These are phyloP conservation scores for Globisporangium lucens DNA, from an alignment of 352 stramenopile species.

Conservation along the genomic window DNA sequence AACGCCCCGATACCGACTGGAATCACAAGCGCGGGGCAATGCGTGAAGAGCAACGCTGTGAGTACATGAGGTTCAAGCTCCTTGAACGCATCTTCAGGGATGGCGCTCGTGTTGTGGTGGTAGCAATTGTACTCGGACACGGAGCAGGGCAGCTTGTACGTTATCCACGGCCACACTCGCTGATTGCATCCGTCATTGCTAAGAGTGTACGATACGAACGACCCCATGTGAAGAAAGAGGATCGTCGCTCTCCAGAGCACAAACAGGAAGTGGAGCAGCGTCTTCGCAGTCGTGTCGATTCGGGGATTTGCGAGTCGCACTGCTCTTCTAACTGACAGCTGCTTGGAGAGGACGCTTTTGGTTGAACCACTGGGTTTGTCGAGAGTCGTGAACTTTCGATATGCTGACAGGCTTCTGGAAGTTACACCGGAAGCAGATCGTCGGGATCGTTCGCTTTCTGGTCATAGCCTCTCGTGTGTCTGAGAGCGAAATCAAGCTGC, in stretches of 20 bases:
- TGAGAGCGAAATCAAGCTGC: slow-evolving; percentile 7
- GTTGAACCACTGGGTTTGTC: background rate
- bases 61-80: slow-evolving; percentile 9
- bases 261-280: slow-evolving; percentile 8
- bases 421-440: background rate
- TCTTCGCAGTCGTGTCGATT: slow-evolving; percentile 5
- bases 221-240: slow-evolving; percentile 4
- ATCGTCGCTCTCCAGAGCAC: background rate
- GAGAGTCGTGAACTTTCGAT: background rate
- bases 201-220: background rate
- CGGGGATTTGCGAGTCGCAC: background rate
- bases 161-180: slow-evolving; percentile 18
- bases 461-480: background rate
- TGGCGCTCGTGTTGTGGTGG: background rate
- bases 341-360: background rate
- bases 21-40: slow-evolving; percentile 21
- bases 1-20: slow-evolving; percentile 16
- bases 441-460: background rate
- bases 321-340: background rate
- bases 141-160: slow-evolving; percentile 17
- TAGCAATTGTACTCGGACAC: slow-evolving; percentile 27
- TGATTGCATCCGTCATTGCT: background rate
- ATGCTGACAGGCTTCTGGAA: background rate
- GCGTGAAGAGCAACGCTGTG: slow-evolving; percentile 20
- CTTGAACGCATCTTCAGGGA: background rate